Conservation (phyloP, 192 early-diverging fungal genomes). For the Backusella mclennaniae region DNA sequence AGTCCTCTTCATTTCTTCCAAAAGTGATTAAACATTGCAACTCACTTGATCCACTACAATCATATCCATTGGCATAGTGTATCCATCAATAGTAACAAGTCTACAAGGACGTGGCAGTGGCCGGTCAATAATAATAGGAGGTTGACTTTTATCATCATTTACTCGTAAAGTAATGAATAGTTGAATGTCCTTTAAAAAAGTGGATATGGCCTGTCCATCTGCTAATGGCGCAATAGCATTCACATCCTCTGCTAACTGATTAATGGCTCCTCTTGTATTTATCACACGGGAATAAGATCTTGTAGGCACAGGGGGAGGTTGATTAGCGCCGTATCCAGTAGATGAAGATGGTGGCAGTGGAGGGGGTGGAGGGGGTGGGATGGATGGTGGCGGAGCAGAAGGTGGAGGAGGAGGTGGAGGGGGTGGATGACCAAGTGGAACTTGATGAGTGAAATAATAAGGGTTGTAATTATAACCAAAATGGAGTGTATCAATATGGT, state of each 20-base stretch:
- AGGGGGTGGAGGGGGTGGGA: neutral
- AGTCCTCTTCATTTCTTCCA: neutral
- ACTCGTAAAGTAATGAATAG: neutral
- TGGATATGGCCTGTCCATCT: neutral
- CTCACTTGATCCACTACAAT: neutral
- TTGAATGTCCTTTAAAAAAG: neutral
- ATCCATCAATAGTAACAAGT: neutral
- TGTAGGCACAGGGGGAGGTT: neutral
- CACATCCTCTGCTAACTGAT: neutral
- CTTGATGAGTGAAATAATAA: neutral
- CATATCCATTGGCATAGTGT: conserved; percentile 8
- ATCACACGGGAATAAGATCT: neutral
- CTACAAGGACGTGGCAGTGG: neutral
- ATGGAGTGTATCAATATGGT: neutral
- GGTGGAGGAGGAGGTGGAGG: neutral
- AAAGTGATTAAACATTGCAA: neutral
- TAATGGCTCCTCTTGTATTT: neutral
- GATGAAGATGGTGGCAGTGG: neutral
- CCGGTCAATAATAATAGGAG: neutral
- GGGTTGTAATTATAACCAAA: neutral
- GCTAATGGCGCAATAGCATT: neutral
- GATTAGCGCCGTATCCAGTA: neutral
- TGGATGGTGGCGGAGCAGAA: neutral
- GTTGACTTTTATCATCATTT: neutral
- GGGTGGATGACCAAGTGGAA: neutral